A percentile compares a stretch with the other conserved stretches of the same genome.
Evolutionary conservation across 2,329 filamentous ascomycete species (phyloP).

Genomic region (Fusarium staphyleae): DNA sequence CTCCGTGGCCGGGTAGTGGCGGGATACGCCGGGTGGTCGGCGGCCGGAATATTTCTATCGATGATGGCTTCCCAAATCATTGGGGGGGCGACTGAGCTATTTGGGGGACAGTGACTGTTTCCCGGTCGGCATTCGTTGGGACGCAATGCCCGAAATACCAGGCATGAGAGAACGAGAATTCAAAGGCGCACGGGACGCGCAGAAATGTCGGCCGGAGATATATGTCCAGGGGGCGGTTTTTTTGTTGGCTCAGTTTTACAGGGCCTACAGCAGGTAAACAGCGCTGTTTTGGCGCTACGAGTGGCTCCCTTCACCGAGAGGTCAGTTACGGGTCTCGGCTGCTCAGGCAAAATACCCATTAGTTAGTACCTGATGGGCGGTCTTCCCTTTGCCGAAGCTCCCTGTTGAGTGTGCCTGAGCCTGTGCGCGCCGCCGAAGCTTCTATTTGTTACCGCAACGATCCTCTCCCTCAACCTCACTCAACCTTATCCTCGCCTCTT

Average conservation of each 20-base stretch:
- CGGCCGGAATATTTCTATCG: neutral
- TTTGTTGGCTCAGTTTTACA: neutral
- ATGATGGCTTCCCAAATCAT: constrained; percentile 13
- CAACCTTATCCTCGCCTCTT: constrained; percentile 29
- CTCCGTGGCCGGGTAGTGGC: constrained; percentile 35
- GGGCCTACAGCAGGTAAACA: constrained; percentile 18
- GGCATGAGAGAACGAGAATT: no score
- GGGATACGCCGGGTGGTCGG: constrained; percentile 33
- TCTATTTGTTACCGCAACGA: constrained; percentile 35
- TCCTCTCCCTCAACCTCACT: constrained; percentile 38
- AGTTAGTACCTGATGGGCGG: constrained; percentile 39
- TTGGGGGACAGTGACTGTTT: constrained; percentile 17
- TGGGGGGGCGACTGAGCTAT: constrained; percentile 16
- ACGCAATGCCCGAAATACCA: constrained; percentile 24
- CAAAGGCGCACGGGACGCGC: constrained; percentile 1
- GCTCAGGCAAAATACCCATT: constrained; percentile 33
- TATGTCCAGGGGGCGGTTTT: constrained; percentile 33
- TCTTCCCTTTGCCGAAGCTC: constrained; percentile 39
- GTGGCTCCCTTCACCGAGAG: constrained; percentile 18
- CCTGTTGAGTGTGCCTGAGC: constrained; percentile 14
- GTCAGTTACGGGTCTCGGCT: constrained; percentile 23
- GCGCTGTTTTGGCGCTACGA: constrained; percentile 6
- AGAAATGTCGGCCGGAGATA: constrained; percentile 29
- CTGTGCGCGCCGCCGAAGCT: constrained; percentile 33
- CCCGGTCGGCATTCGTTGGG: constrained; percentile 33